A percentile compares a stretch with the other conserved stretches of the same genome.
phyloP scores from a whole-genome alignment of 2,329 filamentous ascomycete species.

The Pseudogymnoascus sp. region DNA sequence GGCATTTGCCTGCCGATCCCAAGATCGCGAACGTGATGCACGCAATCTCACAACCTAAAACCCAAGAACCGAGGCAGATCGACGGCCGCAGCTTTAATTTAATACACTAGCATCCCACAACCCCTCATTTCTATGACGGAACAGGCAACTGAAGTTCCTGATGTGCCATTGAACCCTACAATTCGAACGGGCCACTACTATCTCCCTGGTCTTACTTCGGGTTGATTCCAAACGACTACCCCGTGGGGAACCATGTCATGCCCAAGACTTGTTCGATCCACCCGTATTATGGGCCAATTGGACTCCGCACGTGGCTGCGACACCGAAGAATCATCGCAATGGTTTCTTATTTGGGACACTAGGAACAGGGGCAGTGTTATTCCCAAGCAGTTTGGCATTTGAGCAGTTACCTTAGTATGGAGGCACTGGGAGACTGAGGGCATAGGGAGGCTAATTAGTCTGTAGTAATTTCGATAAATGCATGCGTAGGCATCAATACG shows the following conservation, averaged over 20 bases:
- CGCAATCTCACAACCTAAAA: not conserved
- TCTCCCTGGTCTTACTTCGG: not conserved
- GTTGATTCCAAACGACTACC: not conserved
- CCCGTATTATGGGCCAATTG: not conserved
- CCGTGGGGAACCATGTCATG: not conserved
- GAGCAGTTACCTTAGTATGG: not conserved
- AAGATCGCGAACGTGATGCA: not conserved
- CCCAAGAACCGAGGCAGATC: not conserved
- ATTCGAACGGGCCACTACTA: not conserved
- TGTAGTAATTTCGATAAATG: not conserved
- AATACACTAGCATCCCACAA: not conserved
- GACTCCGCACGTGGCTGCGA: not conserved
- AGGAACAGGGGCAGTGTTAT: not conserved
- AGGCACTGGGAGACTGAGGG: not conserved
- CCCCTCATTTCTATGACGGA: not conserved
- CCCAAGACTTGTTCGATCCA: not conserved
- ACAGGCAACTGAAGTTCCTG: not conserved
- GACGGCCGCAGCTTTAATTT: not conserved
- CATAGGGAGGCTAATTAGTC: not conserved
- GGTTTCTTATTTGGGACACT: not conserved
- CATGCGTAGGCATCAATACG: not conserved
- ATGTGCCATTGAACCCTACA: not conserved
- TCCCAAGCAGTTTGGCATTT: not conserved
- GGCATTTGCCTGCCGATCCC: conserved; percentile 1
- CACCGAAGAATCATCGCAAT: not conserved